A percentile compares a stretch with the other conserved stretches of the same genome.
Evolutionary conservation across 164 flowering plant species (phyloP).

Genomic region (Vitis vinifera): DNA sequence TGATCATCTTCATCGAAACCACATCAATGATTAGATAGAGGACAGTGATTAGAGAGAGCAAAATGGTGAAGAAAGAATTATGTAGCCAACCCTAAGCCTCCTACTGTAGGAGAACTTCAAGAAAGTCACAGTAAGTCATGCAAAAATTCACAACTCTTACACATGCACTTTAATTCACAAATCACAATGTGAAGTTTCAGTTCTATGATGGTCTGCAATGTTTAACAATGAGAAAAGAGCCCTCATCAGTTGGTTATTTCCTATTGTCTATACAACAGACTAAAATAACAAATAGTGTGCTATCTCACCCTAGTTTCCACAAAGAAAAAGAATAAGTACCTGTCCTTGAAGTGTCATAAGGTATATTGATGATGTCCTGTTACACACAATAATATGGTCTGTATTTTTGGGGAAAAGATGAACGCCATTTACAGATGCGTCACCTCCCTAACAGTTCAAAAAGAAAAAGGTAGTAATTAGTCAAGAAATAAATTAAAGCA

Average conservation of each 20-base stretch:
- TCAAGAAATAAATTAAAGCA: neutral
- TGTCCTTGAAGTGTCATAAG: slow-evolving; percentile 99
- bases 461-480: slow-evolving; percentile 8
- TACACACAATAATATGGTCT: slow-evolving; percentile 91
- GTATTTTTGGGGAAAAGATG: slow-evolving; percentile 90
- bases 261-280: neutral
- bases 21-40: no score
- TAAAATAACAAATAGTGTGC: neutral
- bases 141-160: no score
- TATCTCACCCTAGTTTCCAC: neutral
- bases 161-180: no score
- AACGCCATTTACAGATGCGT: slow-evolving; percentile 94
- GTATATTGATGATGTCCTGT: slow-evolving; percentile 92
- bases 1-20: no score
- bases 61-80: no score
- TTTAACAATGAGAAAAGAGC: no score
- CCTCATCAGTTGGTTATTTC: neutral
- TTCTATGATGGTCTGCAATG: no score
- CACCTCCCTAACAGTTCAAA: slow-evolving; percentile 76
- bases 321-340: slow-evolving; percentile 40
- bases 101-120: no score
- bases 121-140: no score
- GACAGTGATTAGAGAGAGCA: no score
- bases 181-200: no score
- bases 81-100: no score